A percentile compares a stretch with the other conserved stretches of the same genome.
Conservation (phyloP, 495 filamentous ascomycete genomes). For the Cetradonia linearis region DNA sequence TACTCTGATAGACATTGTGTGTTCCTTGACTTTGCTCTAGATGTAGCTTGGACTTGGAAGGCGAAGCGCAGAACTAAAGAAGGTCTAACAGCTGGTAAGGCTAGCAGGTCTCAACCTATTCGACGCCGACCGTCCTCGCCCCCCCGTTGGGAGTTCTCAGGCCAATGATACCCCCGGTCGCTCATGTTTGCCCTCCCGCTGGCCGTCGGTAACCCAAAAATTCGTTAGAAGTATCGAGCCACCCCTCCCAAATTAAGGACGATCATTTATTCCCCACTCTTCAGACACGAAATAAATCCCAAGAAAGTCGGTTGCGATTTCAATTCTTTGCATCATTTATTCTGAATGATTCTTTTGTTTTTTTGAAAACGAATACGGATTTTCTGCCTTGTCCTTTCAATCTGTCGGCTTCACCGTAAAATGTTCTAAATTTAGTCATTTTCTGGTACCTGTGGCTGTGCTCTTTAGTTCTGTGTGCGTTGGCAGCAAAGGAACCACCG, state of each 20-base stretch:
- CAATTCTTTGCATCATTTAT: neutral
- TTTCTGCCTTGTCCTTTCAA: slow-evolving; percentile 3
- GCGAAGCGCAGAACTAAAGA: slow-evolving; percentile 7
- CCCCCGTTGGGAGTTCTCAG: slow-evolving; percentile 8
- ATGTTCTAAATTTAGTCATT: slow-evolving; percentile 19
- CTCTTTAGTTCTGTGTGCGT: slow-evolving; percentile 18
- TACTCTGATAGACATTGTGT: slow-evolving; percentile 1
- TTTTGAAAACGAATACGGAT: neutral
- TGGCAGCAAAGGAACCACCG: slow-evolving; percentile 16
- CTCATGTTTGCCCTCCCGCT: slow-evolving; percentile 16
- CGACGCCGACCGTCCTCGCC: slow-evolving; percentile 16
- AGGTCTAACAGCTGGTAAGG: slow-evolving; percentile 7
- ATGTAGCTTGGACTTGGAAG: slow-evolving; percentile 9
- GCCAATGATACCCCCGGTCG: slow-evolving; percentile 17
- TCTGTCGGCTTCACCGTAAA: slow-evolving; percentile 10
- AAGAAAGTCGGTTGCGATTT: slow-evolving; percentile 2
- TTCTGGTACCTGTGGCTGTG: slow-evolving; percentile 22
- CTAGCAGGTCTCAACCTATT: slow-evolving; percentile 11
- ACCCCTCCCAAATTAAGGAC: slow-evolving; percentile 22
- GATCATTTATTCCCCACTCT: slow-evolving; percentile 14
- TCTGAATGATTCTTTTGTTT: neutral
- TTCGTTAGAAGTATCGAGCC: slow-evolving; percentile 17
- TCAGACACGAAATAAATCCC: slow-evolving; percentile 6
- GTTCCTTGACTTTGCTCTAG: slow-evolving; percentile 8
- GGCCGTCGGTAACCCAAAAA: slow-evolving; percentile 17